Evolutionary conservation across 1,139 yeast genomes (phyloP).

Genomic region (Nadsonia commutata): DNA sequence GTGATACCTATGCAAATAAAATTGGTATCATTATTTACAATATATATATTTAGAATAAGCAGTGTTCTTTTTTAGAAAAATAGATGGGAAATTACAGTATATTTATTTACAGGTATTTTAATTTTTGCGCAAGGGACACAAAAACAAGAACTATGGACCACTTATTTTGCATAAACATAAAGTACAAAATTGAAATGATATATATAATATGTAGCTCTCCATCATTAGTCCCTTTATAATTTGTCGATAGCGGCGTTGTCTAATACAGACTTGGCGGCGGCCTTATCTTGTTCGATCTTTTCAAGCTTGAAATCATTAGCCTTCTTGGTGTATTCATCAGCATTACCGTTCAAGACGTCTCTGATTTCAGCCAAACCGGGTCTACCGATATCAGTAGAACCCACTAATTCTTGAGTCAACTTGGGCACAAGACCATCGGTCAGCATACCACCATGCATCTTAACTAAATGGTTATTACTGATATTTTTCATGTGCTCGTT

Average conservation of each 20-base stretch:
- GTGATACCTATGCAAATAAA: no score
- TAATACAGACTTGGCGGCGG: not conserved
- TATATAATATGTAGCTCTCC: not conserved
- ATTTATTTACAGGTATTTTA: not conserved
- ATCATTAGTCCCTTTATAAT: not conserved
- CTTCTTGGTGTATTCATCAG: slow-evolving; percentile 1
- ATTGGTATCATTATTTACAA: no score
- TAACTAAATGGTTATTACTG: not conserved
- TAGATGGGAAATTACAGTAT: no score
- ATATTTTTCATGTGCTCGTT: not conserved
- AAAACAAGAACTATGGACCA: not conserved
- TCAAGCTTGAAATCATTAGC: not conserved
- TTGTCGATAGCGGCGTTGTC: not conserved
- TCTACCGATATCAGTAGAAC: slow-evolving; percentile 24
- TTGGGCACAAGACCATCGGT: slow-evolving; percentile 4
- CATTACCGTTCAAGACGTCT: slow-evolving; percentile 26
- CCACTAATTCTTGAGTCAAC: slow-evolving; percentile 14
- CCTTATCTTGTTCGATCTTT: slow-evolving; percentile 5
- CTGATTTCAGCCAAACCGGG: slow-evolving; percentile 36
- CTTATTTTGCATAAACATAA: not conserved
- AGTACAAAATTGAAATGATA: not conserved
- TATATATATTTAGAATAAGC: no score
- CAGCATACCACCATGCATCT: slow-evolving; percentile 1
- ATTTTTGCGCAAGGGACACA: not conserved
- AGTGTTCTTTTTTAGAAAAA: no score